A percentile compares a stretch with the other conserved stretches of the same genome.
Conservation (phyloP, 2,329 filamentous ascomycete genomes). For the Arachnomyces sp. region DNA sequence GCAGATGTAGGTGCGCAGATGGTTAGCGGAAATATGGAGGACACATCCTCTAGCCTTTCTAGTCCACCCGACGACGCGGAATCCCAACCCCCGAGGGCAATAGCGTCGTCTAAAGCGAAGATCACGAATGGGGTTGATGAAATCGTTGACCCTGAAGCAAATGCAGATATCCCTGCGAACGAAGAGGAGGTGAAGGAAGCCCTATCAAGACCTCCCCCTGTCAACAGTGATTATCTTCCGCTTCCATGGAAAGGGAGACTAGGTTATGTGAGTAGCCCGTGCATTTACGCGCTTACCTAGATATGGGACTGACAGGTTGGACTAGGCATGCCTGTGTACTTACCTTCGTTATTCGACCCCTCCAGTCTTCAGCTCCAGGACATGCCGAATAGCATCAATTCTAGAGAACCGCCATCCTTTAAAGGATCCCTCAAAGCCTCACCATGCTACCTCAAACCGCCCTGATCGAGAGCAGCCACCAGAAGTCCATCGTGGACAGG, state of each 20-base stretch:
- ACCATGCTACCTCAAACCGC: slow-evolving; percentile 77
- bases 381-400: slow-evolving; percentile 84
- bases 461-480: slow-evolving; percentile 66
- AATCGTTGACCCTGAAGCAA: slow-evolving; percentile 45
- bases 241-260: slow-evolving; percentile 84
- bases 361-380: slow-evolving; percentile 81
- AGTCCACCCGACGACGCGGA: too few relatives aligned
- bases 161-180: slow-evolving; percentile 43
- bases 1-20: too few relatives aligned
- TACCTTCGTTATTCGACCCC: slow-evolving; percentile 76
- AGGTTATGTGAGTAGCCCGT: slow-evolving; percentile 61
- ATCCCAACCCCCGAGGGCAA: too few relatives aligned
- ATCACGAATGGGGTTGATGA: slow-evolving; percentile 2
- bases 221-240: slow-evolving; percentile 76
- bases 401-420: slow-evolving; percentile 80
- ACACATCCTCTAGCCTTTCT: too few relatives aligned
- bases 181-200: slow-evolving; percentile 52
- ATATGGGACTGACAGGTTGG: background rate
- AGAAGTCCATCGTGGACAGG: slow-evolving; percentile 57
- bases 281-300: slow-evolving; percentile 5
- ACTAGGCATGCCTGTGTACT: slow-evolving; percentile 78
- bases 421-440: slow-evolving; percentile 62
- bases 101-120: too few relatives aligned
- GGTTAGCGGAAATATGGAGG: too few relatives aligned
- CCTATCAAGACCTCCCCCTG: slow-evolving; percentile 58